These are phyloP conservation scores for Saccharomyces cerevisiae DNA, from an alignment of 805 yeast species.

Conservation along the genomic window DNA sequence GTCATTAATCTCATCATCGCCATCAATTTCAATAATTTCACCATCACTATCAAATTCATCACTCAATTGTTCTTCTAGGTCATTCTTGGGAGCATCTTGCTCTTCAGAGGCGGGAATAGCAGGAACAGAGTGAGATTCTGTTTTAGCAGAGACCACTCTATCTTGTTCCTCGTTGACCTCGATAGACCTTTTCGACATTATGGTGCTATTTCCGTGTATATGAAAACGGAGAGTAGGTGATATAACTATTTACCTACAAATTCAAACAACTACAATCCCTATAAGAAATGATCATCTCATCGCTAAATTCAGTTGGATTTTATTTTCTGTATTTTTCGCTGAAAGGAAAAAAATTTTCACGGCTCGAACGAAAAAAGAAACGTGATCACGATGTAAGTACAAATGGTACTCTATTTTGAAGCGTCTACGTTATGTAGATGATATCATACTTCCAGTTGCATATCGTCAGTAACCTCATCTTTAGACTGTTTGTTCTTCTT, in stretches of 20 bases:
- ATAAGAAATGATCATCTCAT: not conserved
- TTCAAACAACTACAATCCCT: not conserved
- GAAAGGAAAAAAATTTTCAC: not conserved
- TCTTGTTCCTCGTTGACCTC: conserved; percentile 32
- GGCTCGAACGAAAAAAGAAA: not conserved
- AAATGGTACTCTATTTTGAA: not conserved
- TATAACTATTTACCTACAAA: not conserved
- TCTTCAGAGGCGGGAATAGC: conserved; percentile 27
- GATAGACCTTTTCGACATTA: conserved; percentile 49
- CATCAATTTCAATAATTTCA: conserved; percentile 76
- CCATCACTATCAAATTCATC: conserved; percentile 91
- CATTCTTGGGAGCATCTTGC: conserved; percentile 61
- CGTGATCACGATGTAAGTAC: not conserved
- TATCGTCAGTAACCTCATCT: not conserved
- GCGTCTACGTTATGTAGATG: not conserved
- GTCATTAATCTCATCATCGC: conserved; percentile 38
- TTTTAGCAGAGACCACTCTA: conserved; percentile 36
- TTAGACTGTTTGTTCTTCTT: conserved; percentile 4
- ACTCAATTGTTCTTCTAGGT: conserved; percentile 80
- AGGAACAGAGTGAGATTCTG: conserved; percentile 22
- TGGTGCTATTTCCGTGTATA: not conserved
- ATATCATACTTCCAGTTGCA: not conserved
- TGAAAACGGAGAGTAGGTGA: not conserved
- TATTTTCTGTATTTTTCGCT: not conserved
- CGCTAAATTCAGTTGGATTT: not conserved